Evolutionary conservation across 2,329 filamentous ascomycete genomes (phyloP).

Genomic region (Sporothrix brunneoviolacea): DNA sequence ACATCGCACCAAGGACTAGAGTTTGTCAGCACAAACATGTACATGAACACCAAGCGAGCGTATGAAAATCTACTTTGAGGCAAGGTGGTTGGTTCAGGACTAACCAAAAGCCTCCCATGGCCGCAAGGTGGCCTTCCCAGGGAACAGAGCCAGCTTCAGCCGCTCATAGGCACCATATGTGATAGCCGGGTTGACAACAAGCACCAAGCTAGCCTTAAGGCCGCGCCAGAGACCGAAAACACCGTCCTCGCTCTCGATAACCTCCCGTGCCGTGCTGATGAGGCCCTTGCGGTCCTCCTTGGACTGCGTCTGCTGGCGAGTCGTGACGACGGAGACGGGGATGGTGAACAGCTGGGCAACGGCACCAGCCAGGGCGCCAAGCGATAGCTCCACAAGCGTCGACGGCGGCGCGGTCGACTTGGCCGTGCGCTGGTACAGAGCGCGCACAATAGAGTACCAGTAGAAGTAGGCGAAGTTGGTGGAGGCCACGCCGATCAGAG

Average conservation of each 20-base stretch:
- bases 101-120: constrained; percentile 87
- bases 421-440: constrained; percentile 63
- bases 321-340: constrained; percentile 90
- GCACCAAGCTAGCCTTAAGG: constrained; percentile 87
- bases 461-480: constrained; percentile 99
- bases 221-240: constrained; percentile 87
- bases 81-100: too few species aligned
- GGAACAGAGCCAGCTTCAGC: constrained; percentile 69
- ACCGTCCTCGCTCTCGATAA: constrained; percentile 85
- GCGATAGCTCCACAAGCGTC: constrained; percentile 72
- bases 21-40: neutral
- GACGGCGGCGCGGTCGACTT: constrained; percentile 53
- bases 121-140: constrained; percentile 65
- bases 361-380: constrained; percentile 84
- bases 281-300: constrained; percentile 81
- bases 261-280: constrained; percentile 79
- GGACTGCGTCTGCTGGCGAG: constrained; percentile 86
- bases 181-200: constrained; percentile 94
- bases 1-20: constrained; percentile 81
- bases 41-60: too few species aligned
- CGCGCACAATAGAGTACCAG: constrained; percentile 88
- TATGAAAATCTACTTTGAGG: too few species aligned
- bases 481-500: constrained; percentile 84
- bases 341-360: constrained; percentile 95
- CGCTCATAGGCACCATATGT: constrained; percentile 97